Base-by-base conservation (phyloP, 2,329 filamentous ascomycete species). In the Aspergillus puulaauensis region DNA sequence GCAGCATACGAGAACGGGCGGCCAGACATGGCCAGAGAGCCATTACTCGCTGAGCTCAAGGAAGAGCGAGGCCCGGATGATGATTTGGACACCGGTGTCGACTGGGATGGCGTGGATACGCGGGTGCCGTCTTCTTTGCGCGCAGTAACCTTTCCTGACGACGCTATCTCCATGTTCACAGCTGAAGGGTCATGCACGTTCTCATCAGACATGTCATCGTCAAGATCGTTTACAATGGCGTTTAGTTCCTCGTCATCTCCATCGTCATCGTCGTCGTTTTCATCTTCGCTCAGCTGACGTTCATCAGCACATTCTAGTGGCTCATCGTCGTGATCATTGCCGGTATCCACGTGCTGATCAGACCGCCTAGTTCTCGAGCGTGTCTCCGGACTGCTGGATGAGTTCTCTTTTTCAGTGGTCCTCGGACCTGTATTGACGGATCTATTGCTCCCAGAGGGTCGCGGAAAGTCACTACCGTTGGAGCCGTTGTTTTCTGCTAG, bases 291-390 rank as follows among this genome's bases (percentile, higher is more conserved):
- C 12, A 97, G 75, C 54, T 91, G 90, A 71, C 90, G 90, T 76
- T 98, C 93, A 70, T 98, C 93, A 7, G 92, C 93, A 73, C 93
- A 97, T 76, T 98, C 95, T 3, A 98, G 79, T 3, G 89, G 87
- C 65, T 89, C 86, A 56, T 89, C 83, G 39, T 86, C 74, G 52
- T 82, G 82, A 52, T 90, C 86, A 2, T 82, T 79, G 2, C 82
- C 81, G 80, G 81, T 7, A 53, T 81, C 80, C 6, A 80, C 77
- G 4, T 72, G 86, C 60, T 89, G 83, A 53, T 82, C 82, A 2
- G 88, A 89, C 50, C 88, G 83, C 56, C 87, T 84, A 23, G 86
- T 75, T 45, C 65, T 64, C 4, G n/a, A 80, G 70, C 21, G 70
- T 71, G 53, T 77, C 70, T 58, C 73, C 69, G 27, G 79, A 58